Percentiles rank a stretch among this genome's conserved stretches.
phyloP scores from a whole-genome alignment of 345 rosid genomes.

The Syzygium aqueum region DNA sequence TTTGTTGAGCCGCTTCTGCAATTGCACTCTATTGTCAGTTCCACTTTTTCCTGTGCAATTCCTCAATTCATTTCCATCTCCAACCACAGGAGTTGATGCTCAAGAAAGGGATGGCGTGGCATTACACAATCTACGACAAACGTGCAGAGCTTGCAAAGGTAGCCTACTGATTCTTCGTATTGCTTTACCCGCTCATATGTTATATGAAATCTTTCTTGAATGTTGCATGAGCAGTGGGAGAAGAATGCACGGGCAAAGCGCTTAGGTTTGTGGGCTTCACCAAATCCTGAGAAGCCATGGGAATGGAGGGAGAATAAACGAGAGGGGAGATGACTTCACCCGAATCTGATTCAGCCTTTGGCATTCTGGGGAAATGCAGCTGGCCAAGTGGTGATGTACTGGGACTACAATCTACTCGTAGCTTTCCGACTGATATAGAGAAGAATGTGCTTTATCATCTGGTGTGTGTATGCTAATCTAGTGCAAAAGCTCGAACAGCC shows the following conservation, averaged over 20 bases:
- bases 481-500: neutral
- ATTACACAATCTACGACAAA: constrained; percentile 53
- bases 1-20: neutral
- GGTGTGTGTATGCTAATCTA: neutral
- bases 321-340: neutral
- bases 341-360: neutral
- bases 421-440: neutral
- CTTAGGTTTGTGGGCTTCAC: constrained; percentile 69
- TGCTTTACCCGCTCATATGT: neutral
- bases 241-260: constrained; percentile 56
- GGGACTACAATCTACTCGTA: neutral
- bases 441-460: neutral
- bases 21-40: neutral
- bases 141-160: constrained; percentile 48
- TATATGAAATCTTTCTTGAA: neutral
- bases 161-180: neutral
- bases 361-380: neutral
- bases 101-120: constrained; percentile 86
- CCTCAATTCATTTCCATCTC: neutral
- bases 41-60: neutral
- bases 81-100: constrained; percentile 57
- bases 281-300: constrained; percentile 82
- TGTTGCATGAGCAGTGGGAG: constrained; percentile 54
- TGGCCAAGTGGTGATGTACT: neutral
- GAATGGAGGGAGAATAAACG: constrained; percentile 72